Evolutionary conservation across 208 protist genomes (phyloP), one percentile per base, ranked within the genome.

Genomic region (Leishmania gerbilli): DNA sequence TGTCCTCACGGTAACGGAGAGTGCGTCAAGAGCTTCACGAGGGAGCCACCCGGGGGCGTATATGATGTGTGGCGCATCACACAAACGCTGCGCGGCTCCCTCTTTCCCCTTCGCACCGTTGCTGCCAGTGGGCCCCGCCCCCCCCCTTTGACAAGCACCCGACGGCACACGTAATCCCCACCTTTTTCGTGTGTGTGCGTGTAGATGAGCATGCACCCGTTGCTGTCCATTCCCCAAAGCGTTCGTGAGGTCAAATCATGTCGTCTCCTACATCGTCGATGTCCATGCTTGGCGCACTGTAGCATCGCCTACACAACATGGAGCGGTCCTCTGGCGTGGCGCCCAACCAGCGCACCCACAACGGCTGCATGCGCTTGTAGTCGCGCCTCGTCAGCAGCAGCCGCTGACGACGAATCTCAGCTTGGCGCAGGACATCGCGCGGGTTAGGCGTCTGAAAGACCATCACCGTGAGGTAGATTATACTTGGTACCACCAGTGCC

Each of bases 351-450:
- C 90, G 87, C 60, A 89, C 85, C 71, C 84, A 84, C 21, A 60
- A 56, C 45, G 87, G 79, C 76, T 89, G 84, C 56, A 19, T 34
- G 1, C 47, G 53, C 40, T 72, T 79, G 76, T 87, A 84, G 6
- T 77, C 75, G 1, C 47, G 31, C 5, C 24, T 24, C 40, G 40
- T 45, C 31, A 85, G 49, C 76, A 89, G 58, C n/a, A 65, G 42
- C 5, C 56, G 42, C 71, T 84, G 81, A 62, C 87, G 88, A 53
- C 55, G 37, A 31, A 89, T 17, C 60, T 88, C 88, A 1, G 84
- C 85, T 15, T 45, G 77, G 8, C 90, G 84, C 56, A 97, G 82
- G 9, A 91, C 80, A 74, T 95, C 92, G 42, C 92, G 90, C 11
- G 84, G 75, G 75, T 96, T 91, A 0, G 91, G 91, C 15, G 76